A percentile compares a stretch with the other conserved stretches of the same genome.
Evolutionary conservation across 2,329 filamentous ascomycete genomes (phyloP).

Genomic region (Xylariomycetidae sp.): DNA sequence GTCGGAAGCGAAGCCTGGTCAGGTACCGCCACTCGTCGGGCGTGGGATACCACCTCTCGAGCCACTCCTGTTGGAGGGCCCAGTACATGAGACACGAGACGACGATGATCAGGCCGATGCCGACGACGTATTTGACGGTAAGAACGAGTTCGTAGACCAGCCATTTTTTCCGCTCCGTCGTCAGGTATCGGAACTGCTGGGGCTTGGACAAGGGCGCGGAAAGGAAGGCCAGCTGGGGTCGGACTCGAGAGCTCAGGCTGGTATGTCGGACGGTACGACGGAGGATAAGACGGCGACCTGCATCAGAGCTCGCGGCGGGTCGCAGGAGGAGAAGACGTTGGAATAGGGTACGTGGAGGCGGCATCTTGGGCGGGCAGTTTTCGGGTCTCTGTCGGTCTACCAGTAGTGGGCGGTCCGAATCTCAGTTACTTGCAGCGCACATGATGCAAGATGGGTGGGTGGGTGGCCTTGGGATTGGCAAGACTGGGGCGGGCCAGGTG

Average conservation of each 20-base stretch:
- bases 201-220: slow-evolving; percentile 37
- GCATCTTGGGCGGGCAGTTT: no score
- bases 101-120: slow-evolving; percentile 54
- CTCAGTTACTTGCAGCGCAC: no score
- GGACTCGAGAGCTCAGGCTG: slow-evolving; percentile 32
- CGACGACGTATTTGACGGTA: slow-evolving; percentile 62
- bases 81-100: slow-evolving; percentile 58
- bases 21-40: slow-evolving; percentile 76
- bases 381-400: no score
- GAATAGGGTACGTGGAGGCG: slow-evolving; percentile 14
- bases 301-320: slow-evolving; percentile 7
- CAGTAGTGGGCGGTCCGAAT: no score
- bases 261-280: slow-evolving; percentile 57
- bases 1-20: slow-evolving; percentile 64
- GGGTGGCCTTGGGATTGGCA: no score
- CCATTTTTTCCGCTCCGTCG: slow-evolving; percentile 70
- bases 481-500: no score
- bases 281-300: not conserved
- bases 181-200: slow-evolving; percentile 65
- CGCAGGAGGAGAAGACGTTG: slow-evolving; percentile 14
- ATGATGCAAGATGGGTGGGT: no score
- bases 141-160: slow-evolving; percentile 67
- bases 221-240: slow-evolving; percentile 49
- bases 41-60: slow-evolving; percentile 74
- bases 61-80: slow-evolving; percentile 66